phyloP scores from a whole-genome alignment of 371 early-diverging fungal species.

The Mortierella sp. region DNA sequence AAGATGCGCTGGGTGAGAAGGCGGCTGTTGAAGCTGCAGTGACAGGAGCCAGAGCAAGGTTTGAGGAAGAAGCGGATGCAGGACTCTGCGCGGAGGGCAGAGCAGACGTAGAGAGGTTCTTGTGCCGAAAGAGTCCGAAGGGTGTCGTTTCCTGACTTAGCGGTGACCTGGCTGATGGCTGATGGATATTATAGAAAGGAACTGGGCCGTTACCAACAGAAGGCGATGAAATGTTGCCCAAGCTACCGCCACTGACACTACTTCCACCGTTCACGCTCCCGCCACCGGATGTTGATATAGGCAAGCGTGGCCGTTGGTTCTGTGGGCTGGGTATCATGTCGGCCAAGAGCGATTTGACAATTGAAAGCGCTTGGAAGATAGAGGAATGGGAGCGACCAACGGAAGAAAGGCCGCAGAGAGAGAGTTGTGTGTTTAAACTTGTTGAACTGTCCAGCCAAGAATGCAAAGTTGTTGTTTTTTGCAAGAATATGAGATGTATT shows the following conservation, averaged over 20 bases:
- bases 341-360: not conserved
- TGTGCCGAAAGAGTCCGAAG: constrained; percentile 56
- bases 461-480: not conserved
- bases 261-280: constrained; percentile 16
- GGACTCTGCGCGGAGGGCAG: constrained; percentile 30
- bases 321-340: constrained; percentile 52
- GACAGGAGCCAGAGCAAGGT: constrained; percentile 29
- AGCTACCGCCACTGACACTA: constrained; percentile 10
- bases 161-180: constrained; percentile 53
- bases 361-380: not conserved
- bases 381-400: not conserved
- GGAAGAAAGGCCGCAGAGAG: not conserved
- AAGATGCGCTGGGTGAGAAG: constrained; percentile 46
- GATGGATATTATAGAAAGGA: constrained; percentile 46
- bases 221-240: constrained; percentile 7
- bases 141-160: constrained; percentile 56
- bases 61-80: constrained; percentile 31
- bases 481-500: not conserved
- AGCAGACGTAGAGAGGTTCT: constrained; percentile 54
- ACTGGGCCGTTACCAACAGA: constrained; percentile 9
- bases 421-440: not conserved
- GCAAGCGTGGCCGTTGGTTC: constrained; percentile 37
- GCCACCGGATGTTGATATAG: constrained; percentile 18
- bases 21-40: constrained; percentile 19
- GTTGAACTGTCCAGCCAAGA: not conserved